phyloP scores from a whole-genome alignment of 805 yeast species.

The Wickerhamomyces alni region DNA sequence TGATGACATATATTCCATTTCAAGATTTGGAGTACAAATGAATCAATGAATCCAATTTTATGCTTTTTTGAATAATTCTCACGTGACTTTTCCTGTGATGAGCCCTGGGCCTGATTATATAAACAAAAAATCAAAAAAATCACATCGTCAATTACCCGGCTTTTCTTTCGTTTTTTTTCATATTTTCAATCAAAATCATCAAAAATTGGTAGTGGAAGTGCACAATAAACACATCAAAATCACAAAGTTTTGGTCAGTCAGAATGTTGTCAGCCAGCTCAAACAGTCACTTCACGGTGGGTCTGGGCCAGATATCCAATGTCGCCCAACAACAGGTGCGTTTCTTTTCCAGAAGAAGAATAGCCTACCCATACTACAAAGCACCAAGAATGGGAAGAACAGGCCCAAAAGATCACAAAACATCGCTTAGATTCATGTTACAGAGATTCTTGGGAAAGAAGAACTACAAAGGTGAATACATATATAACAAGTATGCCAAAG shows the following conservation, averaged over 20 bases:
- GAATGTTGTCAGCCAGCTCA: background rate
- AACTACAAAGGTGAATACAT: slow-evolving; percentile 79
- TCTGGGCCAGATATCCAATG: slow-evolving; percentile 3
- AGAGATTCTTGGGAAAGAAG: slow-evolving; percentile 75
- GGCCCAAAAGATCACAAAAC: slow-evolving; percentile 40
- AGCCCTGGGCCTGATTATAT: too few relatives aligned
- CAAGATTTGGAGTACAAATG: too few relatives aligned
- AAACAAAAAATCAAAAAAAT: too few relatives aligned
- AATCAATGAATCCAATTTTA: too few relatives aligned
- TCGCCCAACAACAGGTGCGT: slow-evolving; percentile 29
- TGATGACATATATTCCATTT: too few relatives aligned
- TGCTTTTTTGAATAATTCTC: too few relatives aligned
- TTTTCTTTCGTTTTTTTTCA: too few relatives aligned
- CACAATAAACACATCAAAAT: too few relatives aligned
- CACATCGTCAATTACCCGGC: too few relatives aligned
- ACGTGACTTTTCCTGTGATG: too few relatives aligned
- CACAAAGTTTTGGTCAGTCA: background rate
- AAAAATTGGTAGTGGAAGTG: background rate
- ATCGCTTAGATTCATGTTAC: slow-evolving; percentile 56
- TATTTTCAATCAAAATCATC: too few relatives aligned
- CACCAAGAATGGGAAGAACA: slow-evolving; percentile 33
- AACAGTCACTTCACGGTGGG: slow-evolving; percentile 2
- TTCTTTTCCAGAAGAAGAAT: slow-evolving; percentile 45
- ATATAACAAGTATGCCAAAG: slow-evolving; percentile 66
- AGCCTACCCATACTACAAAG: slow-evolving; percentile 50